Conservation (phyloP, 2,329 filamentous ascomycete species). For the Aspergillus tubingensis region DNA sequence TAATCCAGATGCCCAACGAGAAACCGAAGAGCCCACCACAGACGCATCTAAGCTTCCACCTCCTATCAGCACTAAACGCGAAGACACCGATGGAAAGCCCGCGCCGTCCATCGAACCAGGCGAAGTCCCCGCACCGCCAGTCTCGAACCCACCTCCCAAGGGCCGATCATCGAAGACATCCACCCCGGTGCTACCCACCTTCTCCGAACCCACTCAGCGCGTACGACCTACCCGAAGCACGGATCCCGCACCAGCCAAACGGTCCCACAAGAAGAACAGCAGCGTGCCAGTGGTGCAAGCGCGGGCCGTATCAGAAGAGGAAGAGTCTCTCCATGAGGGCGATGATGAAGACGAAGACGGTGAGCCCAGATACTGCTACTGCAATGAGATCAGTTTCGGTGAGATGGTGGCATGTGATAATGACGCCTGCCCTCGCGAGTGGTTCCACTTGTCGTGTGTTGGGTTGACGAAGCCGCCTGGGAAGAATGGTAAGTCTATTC, state of each 20-base stretch:
- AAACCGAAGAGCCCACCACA: constrained; percentile 28
- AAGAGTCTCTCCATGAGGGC: constrained; percentile 47
- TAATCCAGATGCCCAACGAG: constrained; percentile 42
- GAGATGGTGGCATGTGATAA: constrained; percentile 84
- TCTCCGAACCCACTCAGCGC: constrained; percentile 37
- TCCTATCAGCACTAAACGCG: constrained; percentile 34
- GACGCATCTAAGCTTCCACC: constrained; percentile 21
- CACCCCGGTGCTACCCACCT: constrained; percentile 41
- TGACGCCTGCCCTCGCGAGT: constrained; percentile 71
- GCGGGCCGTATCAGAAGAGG: constrained; percentile 41
- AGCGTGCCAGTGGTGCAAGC: constrained; percentile 27
- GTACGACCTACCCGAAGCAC: constrained; percentile 39
- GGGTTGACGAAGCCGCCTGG: constrained; percentile 77
- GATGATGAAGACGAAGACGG: constrained; percentile 67
- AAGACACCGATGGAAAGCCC: constrained; percentile 37
- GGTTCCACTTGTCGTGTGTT: constrained; percentile 83
- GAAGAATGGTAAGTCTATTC: constrained; percentile 64
- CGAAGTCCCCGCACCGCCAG: constrained; percentile 24
- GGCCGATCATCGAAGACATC: constrained; percentile 45
- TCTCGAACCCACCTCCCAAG: constrained; percentile 26
- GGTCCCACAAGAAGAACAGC: constrained; percentile 38
- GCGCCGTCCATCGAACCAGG: constrained; percentile 39
- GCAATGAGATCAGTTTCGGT: constrained; percentile 76
- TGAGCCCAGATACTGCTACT: constrained; percentile 77
- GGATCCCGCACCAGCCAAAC: constrained; percentile 36